A percentile compares a stretch with the other conserved stretches of the same genome.
Conservation (phyloP, 2,329 filamentous ascomycete species). For the Pestalotiopsis sp. region DNA sequence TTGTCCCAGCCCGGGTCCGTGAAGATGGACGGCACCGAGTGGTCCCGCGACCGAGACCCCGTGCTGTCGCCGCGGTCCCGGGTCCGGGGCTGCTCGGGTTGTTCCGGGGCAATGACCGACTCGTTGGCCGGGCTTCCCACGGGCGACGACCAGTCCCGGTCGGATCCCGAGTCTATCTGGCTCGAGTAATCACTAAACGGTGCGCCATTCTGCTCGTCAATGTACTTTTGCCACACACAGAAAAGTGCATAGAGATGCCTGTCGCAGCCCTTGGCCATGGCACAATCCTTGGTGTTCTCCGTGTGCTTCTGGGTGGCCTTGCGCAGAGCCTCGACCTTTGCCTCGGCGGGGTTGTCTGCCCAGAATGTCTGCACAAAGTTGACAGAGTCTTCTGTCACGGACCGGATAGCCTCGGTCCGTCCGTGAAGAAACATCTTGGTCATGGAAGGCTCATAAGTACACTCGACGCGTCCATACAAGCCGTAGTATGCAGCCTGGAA, state of each 20-base stretch:
- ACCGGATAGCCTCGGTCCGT: slow-evolving; percentile 89
- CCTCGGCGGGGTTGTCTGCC: slow-evolving; percentile 80
- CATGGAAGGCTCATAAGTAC: slow-evolving; percentile 98
- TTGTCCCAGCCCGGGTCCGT: slow-evolving; percentile 91
- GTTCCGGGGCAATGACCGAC: slow-evolving; percentile 48
- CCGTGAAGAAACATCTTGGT: slow-evolving; percentile 94
- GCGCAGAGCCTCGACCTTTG: slow-evolving; percentile 84
- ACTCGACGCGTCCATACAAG: slow-evolving; percentile 90
- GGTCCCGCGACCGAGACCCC: slow-evolving; percentile 46
- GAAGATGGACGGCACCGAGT: slow-evolving; percentile 76
- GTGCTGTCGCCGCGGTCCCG: slow-evolving; percentile 58
- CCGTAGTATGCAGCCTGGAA: slow-evolving; percentile 99
- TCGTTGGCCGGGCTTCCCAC: slow-evolving; percentile 57
- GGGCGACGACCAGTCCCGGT: slow-evolving; percentile 45
- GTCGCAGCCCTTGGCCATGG: slow-evolving; percentile 89
- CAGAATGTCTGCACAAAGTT: slow-evolving; percentile 93
- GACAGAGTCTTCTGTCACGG: slow-evolving; percentile 81
- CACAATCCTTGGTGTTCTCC: slow-evolving; percentile 78
- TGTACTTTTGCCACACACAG: slow-evolving; percentile 88
- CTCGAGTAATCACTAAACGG: slow-evolving; percentile 65
- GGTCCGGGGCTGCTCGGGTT: slow-evolving; percentile 28
- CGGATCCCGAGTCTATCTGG: slow-evolving; percentile 52
- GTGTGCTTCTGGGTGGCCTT: slow-evolving; percentile 85
- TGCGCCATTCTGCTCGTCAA: slow-evolving; percentile 70
- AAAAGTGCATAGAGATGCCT: slow-evolving; percentile 92